These are phyloP conservation scores for Boechera stricta DNA, from an alignment of 345 rosid species.

Conservation along the genomic window DNA sequence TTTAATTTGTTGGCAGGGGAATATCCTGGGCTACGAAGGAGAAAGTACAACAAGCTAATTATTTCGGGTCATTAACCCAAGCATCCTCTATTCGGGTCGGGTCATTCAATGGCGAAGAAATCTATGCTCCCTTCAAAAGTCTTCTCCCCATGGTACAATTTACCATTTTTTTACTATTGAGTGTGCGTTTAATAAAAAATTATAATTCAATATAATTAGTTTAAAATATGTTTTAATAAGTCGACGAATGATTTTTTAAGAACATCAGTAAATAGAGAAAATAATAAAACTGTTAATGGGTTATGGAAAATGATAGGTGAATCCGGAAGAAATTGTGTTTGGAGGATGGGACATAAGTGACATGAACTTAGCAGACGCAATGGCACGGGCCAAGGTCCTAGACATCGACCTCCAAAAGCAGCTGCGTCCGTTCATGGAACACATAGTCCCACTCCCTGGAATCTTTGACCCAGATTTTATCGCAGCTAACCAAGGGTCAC, in stretches of 20 bases:
- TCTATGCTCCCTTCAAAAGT: slow-evolving; percentile 97
- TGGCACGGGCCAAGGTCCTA: slow-evolving; percentile 89
- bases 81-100: slow-evolving; percentile 93
- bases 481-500: slow-evolving; percentile 93
- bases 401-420: slow-evolving; percentile 96
- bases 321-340: slow-evolving; percentile 85
- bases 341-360: slow-evolving; percentile 99
- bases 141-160: slow-evolving; percentile 85
- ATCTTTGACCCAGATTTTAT: slow-evolving; percentile 91
- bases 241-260: background rate
- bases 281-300: background rate
- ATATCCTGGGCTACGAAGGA: slow-evolving; percentile 99
- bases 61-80: slow-evolving; percentile 95
- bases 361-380: slow-evolving; percentile 97
- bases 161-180: background rate
- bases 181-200: no score
- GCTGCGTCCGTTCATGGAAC: slow-evolving; percentile 94
- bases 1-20: slow-evolving; percentile 57
- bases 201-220: no score
- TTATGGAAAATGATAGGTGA: slow-evolving; percentile 19
- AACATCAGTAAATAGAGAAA: background rate
- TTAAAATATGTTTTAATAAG: no score
- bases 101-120: slow-evolving; percentile 96
- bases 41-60: slow-evolving; percentile 95
- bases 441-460: slow-evolving; percentile 92